Conservation (phyloP, 352 stramenopile species). For the Blastocystis sp. region DNA sequence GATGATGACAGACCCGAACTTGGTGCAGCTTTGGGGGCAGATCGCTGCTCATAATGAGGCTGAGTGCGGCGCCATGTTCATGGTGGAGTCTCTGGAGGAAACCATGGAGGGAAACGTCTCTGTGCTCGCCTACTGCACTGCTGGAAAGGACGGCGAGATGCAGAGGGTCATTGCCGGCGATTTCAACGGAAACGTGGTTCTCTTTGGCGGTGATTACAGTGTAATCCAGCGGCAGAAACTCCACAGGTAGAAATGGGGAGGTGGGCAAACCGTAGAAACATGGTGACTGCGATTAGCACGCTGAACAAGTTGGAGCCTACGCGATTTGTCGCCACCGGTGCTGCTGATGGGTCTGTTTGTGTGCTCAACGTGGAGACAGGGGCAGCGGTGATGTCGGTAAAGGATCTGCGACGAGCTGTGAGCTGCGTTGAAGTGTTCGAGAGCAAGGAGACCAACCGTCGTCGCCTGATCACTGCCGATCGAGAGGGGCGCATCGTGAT, state of each 20-base stretch:
- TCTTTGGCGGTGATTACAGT: slow-evolving; percentile 7
- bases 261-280: not conserved
- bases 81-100: slow-evolving; percentile 44
- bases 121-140: not conserved
- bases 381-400: not conserved
- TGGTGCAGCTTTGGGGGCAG: slow-evolving; percentile 35
- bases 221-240: not conserved
- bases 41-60: slow-evolving; percentile 20
- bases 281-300: slow-evolving; percentile 22
- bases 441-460: not conserved
- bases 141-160: not conserved
- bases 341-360: slow-evolving; percentile 27
- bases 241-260: not conserved
- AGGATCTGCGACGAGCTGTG: slow-evolving; percentile 16
- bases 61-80: slow-evolving; percentile 36
- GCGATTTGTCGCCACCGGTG: slow-evolving; percentile 5
- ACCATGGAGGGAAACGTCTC: slow-evolving; percentile 37
- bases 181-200: slow-evolving; percentile 48
- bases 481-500: slow-evolving; percentile 5
- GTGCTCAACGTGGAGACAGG: slow-evolving; percentile 7
- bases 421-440: not conserved
- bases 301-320: not conserved
- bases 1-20: slow-evolving; percentile 33
- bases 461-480: not conserved
- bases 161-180: slow-evolving; percentile 11